Conservation (phyloP, 164 flowering plant genomes). For the Chloranthus sessilifolius region DNA sequence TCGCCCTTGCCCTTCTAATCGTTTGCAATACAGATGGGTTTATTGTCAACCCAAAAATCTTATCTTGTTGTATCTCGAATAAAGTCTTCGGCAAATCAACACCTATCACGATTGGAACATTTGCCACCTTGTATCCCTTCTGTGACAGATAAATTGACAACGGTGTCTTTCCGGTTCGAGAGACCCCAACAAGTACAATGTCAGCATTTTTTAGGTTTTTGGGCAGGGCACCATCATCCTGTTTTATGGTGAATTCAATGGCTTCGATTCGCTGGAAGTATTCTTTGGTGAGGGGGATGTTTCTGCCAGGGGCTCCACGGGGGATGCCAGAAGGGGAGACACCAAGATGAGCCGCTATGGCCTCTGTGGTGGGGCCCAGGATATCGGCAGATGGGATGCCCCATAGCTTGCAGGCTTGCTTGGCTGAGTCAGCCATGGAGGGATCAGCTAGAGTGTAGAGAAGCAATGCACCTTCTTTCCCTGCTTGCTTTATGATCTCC, state of each 20-base stretch:
- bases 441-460: conserved; percentile 87
- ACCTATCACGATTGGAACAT: conserved; percentile 81
- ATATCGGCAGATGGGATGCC: conserved; percentile 68
- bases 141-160: conserved; percentile 78
- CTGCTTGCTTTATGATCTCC: conserved; percentile 86
- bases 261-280: conserved; percentile 83
- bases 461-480: conserved; percentile 75
- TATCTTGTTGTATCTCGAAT: conserved; percentile 59
- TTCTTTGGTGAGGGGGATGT: conserved; percentile 48
- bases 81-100: conserved; percentile 55
- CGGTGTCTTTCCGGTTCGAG: conserved; percentile 92
- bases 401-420: conserved; percentile 69
- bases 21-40: conserved; percentile 66
- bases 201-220: conserved; percentile 65
- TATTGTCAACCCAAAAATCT: conserved; percentile 76
- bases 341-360: conserved; percentile 73
- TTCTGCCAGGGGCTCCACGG: conserved; percentile 73
- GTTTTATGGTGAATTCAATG: conserved; percentile 87
- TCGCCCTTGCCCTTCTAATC: conserved; percentile 71
- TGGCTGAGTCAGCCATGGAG: conserved; percentile 71
- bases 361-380: conserved; percentile 75
- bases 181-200: conserved; percentile 79
- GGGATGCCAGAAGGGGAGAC: conserved; percentile 90
- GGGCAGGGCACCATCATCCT: conserved; percentile 91
- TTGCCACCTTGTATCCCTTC: conserved; percentile 89